A percentile compares a stretch with the other conserved stretches of the same genome.
These are phyloP conservation scores for Serendipita sp. DNA, from an alignment of 768 basidiomycete species.

Conservation along the genomic window DNA sequence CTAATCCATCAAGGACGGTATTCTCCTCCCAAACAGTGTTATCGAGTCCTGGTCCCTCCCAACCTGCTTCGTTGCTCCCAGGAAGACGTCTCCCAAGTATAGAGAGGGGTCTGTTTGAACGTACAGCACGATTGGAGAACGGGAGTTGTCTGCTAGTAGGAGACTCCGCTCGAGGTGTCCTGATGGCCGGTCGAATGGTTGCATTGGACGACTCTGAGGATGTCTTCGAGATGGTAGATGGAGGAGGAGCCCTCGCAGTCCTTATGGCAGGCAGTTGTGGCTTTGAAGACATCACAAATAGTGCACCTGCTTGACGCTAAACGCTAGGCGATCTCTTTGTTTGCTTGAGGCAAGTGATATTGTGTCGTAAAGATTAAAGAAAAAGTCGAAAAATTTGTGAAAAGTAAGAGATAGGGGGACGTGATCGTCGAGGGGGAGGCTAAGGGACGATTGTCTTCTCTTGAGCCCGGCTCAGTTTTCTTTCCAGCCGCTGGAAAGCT, in stretches of 20 bases:
- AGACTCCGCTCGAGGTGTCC: neutral
- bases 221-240: neutral
- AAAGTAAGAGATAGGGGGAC: neutral
- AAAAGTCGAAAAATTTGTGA: neutral
- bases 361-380: neutral
- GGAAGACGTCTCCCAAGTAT: neutral
- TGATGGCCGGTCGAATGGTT: neutral
- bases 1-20: neutral
- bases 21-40: neutral
- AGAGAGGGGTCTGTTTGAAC: neutral
- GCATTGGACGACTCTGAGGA: conserved; percentile 1
- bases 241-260: neutral
- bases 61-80: neutral
- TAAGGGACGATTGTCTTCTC: too few relatives aligned
- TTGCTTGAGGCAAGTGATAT: neutral
- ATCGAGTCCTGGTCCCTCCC: neutral
- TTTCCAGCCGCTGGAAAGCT: too few relatives aligned
- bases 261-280: neutral
- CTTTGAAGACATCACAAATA: neutral
- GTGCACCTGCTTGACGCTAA: too few relatives aligned
- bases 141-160: neutral
- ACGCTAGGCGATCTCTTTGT: too few relatives aligned
- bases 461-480: too few relatives aligned
- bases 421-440: too few relatives aligned
- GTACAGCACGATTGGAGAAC: neutral